Base-by-base conservation (phyloP, 805 yeast species). In the Teunomyces lycoperdinae region DNA sequence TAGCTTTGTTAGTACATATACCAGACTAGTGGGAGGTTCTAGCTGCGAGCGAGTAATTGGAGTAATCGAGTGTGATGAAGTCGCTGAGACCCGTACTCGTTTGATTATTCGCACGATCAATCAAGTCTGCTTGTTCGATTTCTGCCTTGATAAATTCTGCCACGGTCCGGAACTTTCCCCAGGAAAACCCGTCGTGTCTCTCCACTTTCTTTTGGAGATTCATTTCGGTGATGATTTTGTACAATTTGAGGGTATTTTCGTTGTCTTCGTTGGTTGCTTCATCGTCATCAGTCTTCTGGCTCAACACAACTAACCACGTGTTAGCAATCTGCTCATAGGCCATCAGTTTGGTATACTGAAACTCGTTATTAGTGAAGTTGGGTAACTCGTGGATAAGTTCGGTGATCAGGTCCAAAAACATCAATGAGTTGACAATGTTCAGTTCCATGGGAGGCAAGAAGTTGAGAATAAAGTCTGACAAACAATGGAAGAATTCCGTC, bases 381-480 rank as follows among this genome's bases (percentile, higher is more conserved):
- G 96, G 96, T 45, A 87, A 68, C 45, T 75, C 76, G 57, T 80
- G 83, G 46, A 88, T 73, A 45, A 85, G 67, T 41, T 68, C 65
- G 1, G 89, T 79, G 43, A 88, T 78, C 46, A 73, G 76, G 60
- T 83, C 82, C 44, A 89, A 73, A 57, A 86, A 87, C 43, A 72
- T 76, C 42, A 89, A 70, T 2, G 89, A 76, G 42, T 72, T 72
- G 24, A 76, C 62, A 13, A 79, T 66, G 56, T 80, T 80, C 20
- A 70, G 51, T 58, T 84, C 89, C 44, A 79, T 74, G 2, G 92
- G 92, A 16, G 94, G 90, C 50, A 89, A 68, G 56, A 84, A 85
- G 56, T 79, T 80, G 49, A 85, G 70, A 4, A 87, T 83, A 61
- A 84, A 88, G 63, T 89, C 96, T 13, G 87, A 80, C 46, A 89